Evolutionary conservation across 2,329 filamentous ascomycete species (phyloP), one percentile per base, ranked within the genome.

Genomic region (Pseudohalonectria lignicola): DNA sequence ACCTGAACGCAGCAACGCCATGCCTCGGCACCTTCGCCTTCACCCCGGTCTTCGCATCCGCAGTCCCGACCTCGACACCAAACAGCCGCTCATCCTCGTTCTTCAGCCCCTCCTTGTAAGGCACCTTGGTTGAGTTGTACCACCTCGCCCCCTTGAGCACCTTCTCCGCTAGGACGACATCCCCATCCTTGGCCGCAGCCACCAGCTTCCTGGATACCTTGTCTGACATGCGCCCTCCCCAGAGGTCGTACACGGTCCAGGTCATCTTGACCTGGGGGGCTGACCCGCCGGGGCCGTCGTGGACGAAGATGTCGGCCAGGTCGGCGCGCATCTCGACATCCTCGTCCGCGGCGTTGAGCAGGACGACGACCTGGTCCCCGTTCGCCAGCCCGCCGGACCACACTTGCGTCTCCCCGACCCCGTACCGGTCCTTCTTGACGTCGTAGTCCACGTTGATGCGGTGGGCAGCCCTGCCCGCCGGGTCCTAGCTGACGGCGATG

Each of bases 181-280:
- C 50, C 25, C 46, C 48, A 3, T 52, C 57, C 4, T 53, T 52
- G 3, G 53, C 61, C 0, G 61, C 61, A 36, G 61, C 56, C 11
- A 74, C 56, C 21, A 74, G 59, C 1, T 55, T 51, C 18, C 49
- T 47, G 1, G 69, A 67, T 29, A 62, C 60, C 3, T 52, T 57
- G 33, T 64, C 55, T 16, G 51, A 56, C 67, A 76, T 72, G n/a
- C 71, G 56, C 42, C 67, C 64, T 4, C 61, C 68, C 71, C 71
- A 75, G 1, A 76, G 54, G 48, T 76, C 70, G 34, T 64, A 66
- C 5, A 75, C 54, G 43, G 72, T 68, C 68, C 69, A 76, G 0
- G 52, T 54, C 43, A 61, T 51, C 18, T 55, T 48, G 1, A 64
- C 50, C 49, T 69, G 56, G 1, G 51, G 41, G 0, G 63, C 64